phyloP scores from a whole-genome alignment of 2,329 filamentous ascomycete species.

The Fusarium globosum region DNA sequence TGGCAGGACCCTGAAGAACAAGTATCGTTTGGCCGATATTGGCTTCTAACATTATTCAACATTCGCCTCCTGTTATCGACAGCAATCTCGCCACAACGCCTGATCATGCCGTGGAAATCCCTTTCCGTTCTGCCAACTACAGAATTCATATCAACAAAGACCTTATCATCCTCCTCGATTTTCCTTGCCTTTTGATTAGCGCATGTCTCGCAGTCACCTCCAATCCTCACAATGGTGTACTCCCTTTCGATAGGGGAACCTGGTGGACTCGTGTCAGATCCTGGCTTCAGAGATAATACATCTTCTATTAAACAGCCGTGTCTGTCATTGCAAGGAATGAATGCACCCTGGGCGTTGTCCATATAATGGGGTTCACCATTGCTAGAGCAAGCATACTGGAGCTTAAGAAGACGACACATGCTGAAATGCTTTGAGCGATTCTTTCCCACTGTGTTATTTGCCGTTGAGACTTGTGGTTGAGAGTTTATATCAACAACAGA shows the following conservation, averaged over 20 bases:
- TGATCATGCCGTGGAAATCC: background rate
- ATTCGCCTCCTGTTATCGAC: background rate
- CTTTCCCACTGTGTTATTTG: background rate
- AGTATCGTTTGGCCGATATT: background rate
- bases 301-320: background rate
- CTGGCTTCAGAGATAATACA: background rate
- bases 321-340: conserved; percentile 7
- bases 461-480: background rate
- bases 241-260: background rate
- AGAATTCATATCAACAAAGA: background rate
- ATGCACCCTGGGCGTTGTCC: background rate
- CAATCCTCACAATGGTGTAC: background rate
- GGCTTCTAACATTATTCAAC: background rate
- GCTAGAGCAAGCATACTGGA: conserved; percentile 24
- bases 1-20: conserved; percentile 22
- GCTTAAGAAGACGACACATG: conserved; percentile 20
- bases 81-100: background rate
- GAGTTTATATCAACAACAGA: background rate
- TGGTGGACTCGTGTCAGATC: background rate
- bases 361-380: background rate
- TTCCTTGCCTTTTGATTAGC: background rate
- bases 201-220: conserved; percentile 3
- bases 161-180: background rate
- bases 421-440: background rate
- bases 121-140: background rate